Conservation (phyloP, 805 yeast species). For the Trichomonascus vanleenenianus region DNA sequence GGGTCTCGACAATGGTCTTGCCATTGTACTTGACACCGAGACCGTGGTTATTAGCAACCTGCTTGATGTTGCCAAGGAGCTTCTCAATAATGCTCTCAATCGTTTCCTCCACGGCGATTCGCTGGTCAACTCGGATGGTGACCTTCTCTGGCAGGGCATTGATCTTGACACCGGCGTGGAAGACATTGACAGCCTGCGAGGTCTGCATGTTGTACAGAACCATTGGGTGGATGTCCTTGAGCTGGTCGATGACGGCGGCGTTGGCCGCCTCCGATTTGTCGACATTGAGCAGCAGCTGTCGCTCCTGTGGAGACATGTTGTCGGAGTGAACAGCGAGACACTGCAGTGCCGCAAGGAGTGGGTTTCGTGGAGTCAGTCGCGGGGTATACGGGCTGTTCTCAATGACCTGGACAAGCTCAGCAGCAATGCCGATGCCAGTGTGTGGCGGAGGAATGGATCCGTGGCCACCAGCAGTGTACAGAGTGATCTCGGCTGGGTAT, state of each 20-base stretch:
- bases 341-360: constrained; percentile 48
- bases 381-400: constrained; percentile 54
- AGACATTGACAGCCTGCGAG: constrained; percentile 59
- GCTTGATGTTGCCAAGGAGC: constrained; percentile 30
- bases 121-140: constrained; percentile 48
- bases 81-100: constrained; percentile 37
- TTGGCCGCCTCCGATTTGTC: constrained; percentile 8
- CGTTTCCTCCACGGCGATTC: constrained; percentile 53
- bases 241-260: not conserved
- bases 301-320: constrained; percentile 23
- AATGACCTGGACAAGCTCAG: constrained; percentile 47
- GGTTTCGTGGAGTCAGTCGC: constrained; percentile 45
- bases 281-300: constrained; percentile 14
- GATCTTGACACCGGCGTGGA: constrained; percentile 66
- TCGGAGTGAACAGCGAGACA: constrained; percentile 53
- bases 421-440: constrained; percentile 67
- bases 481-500: constrained; percentile 40
- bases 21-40: constrained; percentile 39
- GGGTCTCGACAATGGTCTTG: constrained; percentile 23
- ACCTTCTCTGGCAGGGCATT: constrained; percentile 71
- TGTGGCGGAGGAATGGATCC: constrained; percentile 77
- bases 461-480: constrained; percentile 69
- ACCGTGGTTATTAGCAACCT: constrained; percentile 40
- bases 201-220: constrained; percentile 36
- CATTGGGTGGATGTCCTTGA: not conserved